A percentile compares a stretch with the other conserved stretches of the same genome.
phyloP scores from a whole-genome alignment of 1,139 yeast species.

The Candida sp. region DNA sequence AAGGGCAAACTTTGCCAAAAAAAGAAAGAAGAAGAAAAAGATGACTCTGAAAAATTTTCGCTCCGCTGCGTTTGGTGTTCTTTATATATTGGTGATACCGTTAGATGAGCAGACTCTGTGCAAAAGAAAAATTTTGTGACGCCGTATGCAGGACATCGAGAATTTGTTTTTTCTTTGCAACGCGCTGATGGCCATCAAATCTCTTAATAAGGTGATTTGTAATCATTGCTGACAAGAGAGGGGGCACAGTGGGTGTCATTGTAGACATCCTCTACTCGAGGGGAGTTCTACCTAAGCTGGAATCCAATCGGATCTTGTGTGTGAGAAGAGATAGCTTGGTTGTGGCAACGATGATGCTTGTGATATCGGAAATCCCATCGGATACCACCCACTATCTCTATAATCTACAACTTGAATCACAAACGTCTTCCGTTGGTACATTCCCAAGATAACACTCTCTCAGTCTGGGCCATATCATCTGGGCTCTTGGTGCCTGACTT shows the following conservation, averaged over 20 bases:
- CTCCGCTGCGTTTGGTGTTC: background rate
- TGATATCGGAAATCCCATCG: background rate
- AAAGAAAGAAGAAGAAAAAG: conserved; percentile 25
- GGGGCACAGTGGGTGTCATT: background rate
- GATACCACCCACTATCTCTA: background rate
- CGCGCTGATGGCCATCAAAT: background rate
- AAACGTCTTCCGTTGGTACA: background rate
- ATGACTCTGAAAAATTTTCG: conserved; percentile 8
- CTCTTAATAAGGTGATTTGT: background rate
- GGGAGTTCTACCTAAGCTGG: no score
- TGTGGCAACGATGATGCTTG: no score
- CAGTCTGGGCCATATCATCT: no score
- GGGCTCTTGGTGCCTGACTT: background rate
- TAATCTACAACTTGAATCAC: background rate
- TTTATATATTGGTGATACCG: background rate
- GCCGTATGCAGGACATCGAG: background rate
- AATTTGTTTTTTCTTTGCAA: background rate
- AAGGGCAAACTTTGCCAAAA: conserved; percentile 52
- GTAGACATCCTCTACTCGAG: no score
- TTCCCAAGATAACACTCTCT: background rate
- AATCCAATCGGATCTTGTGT: no score
- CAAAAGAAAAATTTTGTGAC: background rate
- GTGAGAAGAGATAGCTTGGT: no score
- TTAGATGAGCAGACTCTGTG: background rate
- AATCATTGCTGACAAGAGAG: background rate